Conservation (phyloP, 2,329 filamentous ascomycete genomes). For the Paracamarosporium sp. region DNA sequence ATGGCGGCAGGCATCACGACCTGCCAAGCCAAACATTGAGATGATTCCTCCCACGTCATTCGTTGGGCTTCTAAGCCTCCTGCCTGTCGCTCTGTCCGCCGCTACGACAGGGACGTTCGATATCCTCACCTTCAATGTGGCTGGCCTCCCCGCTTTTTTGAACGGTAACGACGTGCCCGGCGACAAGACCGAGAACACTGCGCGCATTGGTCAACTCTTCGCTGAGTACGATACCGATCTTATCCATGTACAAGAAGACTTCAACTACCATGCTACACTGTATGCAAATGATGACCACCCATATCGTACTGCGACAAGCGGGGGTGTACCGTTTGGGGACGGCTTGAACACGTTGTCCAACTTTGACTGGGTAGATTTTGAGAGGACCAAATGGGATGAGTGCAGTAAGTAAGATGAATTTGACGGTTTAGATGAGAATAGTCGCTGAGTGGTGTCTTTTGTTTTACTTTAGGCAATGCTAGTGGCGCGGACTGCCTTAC, state of each 20-base stretch:
- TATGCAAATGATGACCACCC: conserved; percentile 67
- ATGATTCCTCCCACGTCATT: background rate
- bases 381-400: conserved; percentile 64
- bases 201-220: conserved; percentile 63
- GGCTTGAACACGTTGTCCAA: conserved; percentile 70
- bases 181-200: conserved; percentile 66
- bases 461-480: background rate
- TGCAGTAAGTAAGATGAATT: conserved; percentile 54
- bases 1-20: background rate
- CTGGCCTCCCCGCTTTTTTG: conserved; percentile 63
- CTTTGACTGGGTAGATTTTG: conserved; percentile 63
- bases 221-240: conserved; percentile 65
- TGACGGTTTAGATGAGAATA: background rate
- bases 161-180: conserved; percentile 68
- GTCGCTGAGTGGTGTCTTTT: background rate
- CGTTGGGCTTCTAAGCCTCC: background rate
- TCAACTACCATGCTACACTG: conserved; percentile 71
- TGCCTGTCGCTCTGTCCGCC: conserved; percentile 12
- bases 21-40: no score
- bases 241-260: conserved; percentile 73
- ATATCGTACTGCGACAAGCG: conserved; percentile 68
- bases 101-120: conserved; percentile 55
- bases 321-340: conserved; percentile 68
- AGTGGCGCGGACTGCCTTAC: conserved; percentile 68
- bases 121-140: conserved; percentile 65